These are phyloP conservation scores for Beauveria sp. DNA, from an alignment of 2,329 filamentous ascomycete genomes.

Conservation along the genomic window DNA sequence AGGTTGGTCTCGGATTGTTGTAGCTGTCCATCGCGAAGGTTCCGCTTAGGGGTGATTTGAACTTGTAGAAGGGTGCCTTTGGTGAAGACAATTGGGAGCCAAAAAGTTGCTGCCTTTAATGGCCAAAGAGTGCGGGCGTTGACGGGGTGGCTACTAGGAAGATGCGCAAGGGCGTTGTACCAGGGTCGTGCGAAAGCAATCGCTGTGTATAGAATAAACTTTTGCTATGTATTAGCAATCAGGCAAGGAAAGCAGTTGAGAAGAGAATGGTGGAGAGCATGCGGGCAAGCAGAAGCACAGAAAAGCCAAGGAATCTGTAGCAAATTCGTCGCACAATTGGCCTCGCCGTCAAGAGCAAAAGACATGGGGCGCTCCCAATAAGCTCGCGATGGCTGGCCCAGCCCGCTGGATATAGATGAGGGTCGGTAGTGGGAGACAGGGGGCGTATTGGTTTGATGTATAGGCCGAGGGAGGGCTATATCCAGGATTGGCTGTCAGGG, in stretches of 20 bases:
- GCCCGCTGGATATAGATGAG: conserved; percentile 6
- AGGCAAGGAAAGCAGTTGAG: neutral
- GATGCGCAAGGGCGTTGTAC: conserved; percentile 2
- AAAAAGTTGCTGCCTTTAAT: neutral
- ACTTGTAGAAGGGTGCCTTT: neutral
- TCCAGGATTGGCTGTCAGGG: neutral
- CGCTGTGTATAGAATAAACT: neutral
- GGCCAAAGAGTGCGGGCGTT: neutral
- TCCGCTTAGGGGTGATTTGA: neutral
- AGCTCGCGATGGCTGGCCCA: conserved; percentile 2
- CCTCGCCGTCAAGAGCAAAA: neutral
- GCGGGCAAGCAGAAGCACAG: neutral
- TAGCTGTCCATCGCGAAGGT: neutral
- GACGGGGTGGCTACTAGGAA: neutral
- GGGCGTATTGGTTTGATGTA: conserved; percentile 1
- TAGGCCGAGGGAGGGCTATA: neutral
- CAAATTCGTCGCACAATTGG: neutral
- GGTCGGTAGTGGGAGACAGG: conserved; percentile 4
- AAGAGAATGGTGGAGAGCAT: neutral
- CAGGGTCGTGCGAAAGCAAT: conserved; percentile 8
- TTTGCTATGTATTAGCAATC: conserved; percentile 5
- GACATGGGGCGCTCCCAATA: neutral
- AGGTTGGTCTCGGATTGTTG: conserved; percentile 24
- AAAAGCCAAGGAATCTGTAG: neutral
- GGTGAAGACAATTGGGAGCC: neutral